Conservation (phyloP, 257 asterid genomes). For the Primulina huaijiensis region DNA sequence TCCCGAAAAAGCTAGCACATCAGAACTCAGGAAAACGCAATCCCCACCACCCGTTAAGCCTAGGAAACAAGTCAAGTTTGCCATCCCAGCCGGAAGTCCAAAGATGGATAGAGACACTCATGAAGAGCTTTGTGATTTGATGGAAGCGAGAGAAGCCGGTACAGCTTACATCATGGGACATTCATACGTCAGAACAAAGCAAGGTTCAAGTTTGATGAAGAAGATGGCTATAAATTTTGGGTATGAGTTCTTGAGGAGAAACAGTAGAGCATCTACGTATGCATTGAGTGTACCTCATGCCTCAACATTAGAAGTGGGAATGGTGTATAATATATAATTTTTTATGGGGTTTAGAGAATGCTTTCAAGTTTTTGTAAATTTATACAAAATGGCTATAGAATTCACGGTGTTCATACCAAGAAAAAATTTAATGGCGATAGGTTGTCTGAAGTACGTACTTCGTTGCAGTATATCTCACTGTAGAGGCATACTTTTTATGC, state of each 20-base stretch:
- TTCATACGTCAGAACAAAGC: slow-evolving; percentile 72
- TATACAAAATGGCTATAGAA: slow-evolving; percentile 5
- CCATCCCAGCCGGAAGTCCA: slow-evolving; percentile 66
- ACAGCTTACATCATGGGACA: slow-evolving; percentile 81
- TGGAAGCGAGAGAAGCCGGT: slow-evolving; percentile 92
- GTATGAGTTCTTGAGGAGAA: slow-evolving; percentile 85
- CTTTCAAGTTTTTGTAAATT: slow-evolving; percentile 11
- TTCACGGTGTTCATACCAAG: neutral
- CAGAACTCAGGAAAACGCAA: slow-evolving; percentile 39
- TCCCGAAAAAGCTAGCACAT: slow-evolving; percentile 34
- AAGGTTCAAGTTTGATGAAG: slow-evolving; percentile 76
- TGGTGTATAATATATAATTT: slow-evolving; percentile 66
- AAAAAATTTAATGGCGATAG: too few species aligned
- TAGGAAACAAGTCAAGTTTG: slow-evolving; percentile 65
- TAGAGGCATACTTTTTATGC: too few species aligned
- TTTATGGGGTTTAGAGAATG: slow-evolving; percentile 12
- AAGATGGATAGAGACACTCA: slow-evolving; percentile 47
- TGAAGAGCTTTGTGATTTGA: slow-evolving; percentile 55
- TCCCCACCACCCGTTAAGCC: slow-evolving; percentile 28
- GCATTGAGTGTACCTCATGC: slow-evolving; percentile 75
- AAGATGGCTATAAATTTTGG: slow-evolving; percentile 65
- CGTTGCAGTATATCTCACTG: too few species aligned
- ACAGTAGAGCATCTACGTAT: slow-evolving; percentile 61
- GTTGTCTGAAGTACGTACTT: too few species aligned
- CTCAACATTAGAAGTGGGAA: slow-evolving; percentile 89